Evolutionary conservation across 305 asterid species (phyloP).

Genomic region (Solanum aculeatissimum): DNA sequence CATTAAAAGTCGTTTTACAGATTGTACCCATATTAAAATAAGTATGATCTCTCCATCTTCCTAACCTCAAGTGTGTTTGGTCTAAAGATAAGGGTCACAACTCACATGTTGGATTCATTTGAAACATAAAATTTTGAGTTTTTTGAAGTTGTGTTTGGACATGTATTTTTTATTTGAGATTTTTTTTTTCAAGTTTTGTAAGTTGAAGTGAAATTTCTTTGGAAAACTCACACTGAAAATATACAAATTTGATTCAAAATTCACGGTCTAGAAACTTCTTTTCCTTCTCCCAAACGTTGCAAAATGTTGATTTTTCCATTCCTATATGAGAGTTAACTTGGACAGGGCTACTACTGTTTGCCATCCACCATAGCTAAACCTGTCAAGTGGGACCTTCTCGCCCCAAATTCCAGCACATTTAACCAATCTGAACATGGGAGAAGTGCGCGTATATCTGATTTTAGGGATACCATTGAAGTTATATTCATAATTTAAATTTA

Average conservation of each 20-base stretch:
- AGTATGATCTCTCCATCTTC: neutral
- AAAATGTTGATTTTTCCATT: neutral
- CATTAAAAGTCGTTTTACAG: neutral
- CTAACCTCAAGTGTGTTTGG: neutral
- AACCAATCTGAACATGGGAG: neutral
- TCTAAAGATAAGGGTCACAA: neutral
- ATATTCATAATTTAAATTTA: neutral
- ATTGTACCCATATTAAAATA: neutral
- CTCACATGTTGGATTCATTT: neutral
- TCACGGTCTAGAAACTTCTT: neutral
- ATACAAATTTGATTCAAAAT: no score
- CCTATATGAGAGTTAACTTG: neutral
- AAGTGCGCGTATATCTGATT: neutral
- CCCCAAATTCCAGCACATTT: neutral
- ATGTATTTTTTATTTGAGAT: neutral
- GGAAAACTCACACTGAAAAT: no score
- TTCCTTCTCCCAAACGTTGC: neutral
- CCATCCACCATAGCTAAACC: neutral
- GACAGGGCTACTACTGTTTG: neutral
- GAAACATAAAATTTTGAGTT: no score
- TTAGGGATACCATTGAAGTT: neutral
- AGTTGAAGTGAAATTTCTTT: neutral
- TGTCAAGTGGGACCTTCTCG: neutral
- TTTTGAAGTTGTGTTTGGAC: neutral
- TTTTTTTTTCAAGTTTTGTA: neutral